Base-by-base conservation (phyloP, 1,284 basidiomycete genomes). In the Ganoderma lingzhi region DNA sequence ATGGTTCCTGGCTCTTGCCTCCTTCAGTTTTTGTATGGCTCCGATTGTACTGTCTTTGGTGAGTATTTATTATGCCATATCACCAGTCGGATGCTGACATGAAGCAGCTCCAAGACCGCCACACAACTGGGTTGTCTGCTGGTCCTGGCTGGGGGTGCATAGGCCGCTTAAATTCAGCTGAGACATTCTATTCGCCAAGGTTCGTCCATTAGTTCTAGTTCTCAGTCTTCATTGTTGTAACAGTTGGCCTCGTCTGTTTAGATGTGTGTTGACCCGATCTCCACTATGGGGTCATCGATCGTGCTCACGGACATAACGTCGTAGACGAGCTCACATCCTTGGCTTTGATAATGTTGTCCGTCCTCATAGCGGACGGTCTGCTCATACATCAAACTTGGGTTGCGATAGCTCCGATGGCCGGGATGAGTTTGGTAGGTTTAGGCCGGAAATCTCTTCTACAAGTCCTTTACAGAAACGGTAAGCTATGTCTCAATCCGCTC, bases 301-400 rank as follows among this genome's bases (percentile, higher is more conserved):
- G 23, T 28, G n/a, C 48, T 51, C n/a, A 51, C 12, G n/a, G 9
- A 3, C 48, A 19, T 12, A 10, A 2, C 48, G 3, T 23, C 6
- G 2, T 23, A 51, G 48, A 51, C 9, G 48, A 51, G 12, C 48
- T 51, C 48, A 23, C 48, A 4, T 23, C 10, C n/a, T 51, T 51
- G n/a, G 48, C 48, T 51, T 51, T 51, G 23, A 51, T 23, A 12
- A 51, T 51, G 48, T 51, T 51, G 9, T 51, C 48, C 48, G 48
- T 51, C 12, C 48, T 51, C 23, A 51, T 28, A 10, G 48, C 48
- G n/a, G n/a, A 51, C 48, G 48, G 9, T 12, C 8, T 12, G 8
- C 23, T 51, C 48, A 51, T 28, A 51, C 48, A 51, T n/a, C 48
- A 51, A 12, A 51, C 48, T 23, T 51, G 48, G 48, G 48, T 51